Percentiles rank a stretch among this genome's conserved stretches.
These are phyloP conservation scores for Hyaloscypha bicolor DNA, from an alignment of 495 filamentous ascomycete species.

Conservation along the genomic window DNA sequence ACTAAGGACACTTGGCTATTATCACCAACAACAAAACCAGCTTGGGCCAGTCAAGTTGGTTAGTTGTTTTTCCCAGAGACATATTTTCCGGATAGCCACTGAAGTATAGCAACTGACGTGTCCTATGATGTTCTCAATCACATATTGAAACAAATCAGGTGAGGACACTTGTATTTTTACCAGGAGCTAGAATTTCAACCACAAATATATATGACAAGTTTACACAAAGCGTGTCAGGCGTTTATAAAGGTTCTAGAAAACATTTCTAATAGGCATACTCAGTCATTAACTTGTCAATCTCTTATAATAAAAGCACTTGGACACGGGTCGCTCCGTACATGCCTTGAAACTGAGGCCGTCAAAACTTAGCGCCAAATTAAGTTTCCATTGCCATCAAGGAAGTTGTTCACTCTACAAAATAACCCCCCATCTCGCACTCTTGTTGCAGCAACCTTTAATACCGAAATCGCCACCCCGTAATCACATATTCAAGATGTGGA, in stretches of 20 bases:
- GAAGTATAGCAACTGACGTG: not conserved
- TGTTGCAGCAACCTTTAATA: conserved; percentile 14
- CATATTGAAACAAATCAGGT: not conserved
- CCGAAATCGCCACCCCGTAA: conserved; percentile 1
- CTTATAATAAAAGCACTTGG: too few relatives aligned
- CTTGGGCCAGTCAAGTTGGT: not conserved
- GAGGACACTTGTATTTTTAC: not conserved
- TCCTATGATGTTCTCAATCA: not conserved
- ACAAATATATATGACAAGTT: too few relatives aligned
- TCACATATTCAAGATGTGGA: conserved; percentile 73
- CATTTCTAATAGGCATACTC: too few relatives aligned
- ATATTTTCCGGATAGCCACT: not conserved
- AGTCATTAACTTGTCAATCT: too few relatives aligned
- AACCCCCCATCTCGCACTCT: conserved; percentile 12
- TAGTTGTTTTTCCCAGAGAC: not conserved
- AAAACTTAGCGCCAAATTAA: not conserved
- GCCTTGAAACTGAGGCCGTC: not conserved
- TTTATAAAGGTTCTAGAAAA: too few relatives aligned
- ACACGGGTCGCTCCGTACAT: not conserved
- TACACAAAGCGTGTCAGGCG: too few relatives aligned
- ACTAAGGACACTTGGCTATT: not conserved
- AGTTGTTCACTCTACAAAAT: conserved; percentile 2
- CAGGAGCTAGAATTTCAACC: too few relatives aligned
- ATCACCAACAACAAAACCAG: not conserved
- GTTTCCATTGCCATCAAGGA: conserved; percentile 14